Conservation (phyloP, 495 filamentous ascomycete species). For the Hypoxylon trugodes region DNA sequence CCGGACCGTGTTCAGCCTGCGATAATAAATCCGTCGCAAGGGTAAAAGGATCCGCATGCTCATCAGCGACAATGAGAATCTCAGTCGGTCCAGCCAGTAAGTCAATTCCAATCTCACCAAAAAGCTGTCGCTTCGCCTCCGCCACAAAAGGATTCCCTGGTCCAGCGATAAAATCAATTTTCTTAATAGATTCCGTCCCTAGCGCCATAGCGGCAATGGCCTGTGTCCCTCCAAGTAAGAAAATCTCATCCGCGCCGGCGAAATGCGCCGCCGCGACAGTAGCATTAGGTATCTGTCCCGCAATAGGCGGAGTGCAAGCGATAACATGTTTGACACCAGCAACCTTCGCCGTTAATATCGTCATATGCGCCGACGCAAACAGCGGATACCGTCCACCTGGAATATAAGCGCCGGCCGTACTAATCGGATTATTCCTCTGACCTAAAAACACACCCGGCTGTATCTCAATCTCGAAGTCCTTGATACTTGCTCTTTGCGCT, state of each 20-base stretch:
- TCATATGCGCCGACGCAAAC: slow-evolving; percentile 66
- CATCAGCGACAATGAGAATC: slow-evolving; percentile 62
- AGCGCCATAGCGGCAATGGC: slow-evolving; percentile 71
- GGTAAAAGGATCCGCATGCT: slow-evolving; percentile 59
- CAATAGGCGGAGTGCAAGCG: slow-evolving; percentile 61
- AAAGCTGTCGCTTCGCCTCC: slow-evolving; percentile 63
- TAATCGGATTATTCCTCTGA: slow-evolving; percentile 59
- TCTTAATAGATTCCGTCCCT: slow-evolving; percentile 66
- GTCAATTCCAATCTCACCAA: slow-evolving; percentile 64
- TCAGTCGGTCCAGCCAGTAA: slow-evolving; percentile 63
- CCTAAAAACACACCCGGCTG: slow-evolving; percentile 58
- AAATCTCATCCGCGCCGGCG: slow-evolving; percentile 64
- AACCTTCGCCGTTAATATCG: slow-evolving; percentile 64
- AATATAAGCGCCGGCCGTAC: slow-evolving; percentile 53
- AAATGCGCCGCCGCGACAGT: slow-evolving; percentile 63
- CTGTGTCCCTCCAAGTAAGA: slow-evolving; percentile 62
- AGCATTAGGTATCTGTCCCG: slow-evolving; percentile 56
- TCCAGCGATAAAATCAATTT: slow-evolving; percentile 63
- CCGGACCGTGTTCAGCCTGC: slow-evolving; percentile 63
- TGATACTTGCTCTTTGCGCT: slow-evolving; percentile 54
- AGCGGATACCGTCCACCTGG: slow-evolving; percentile 63
- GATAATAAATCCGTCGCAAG: slow-evolving; percentile 61
- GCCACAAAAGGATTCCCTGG: slow-evolving; percentile 65
- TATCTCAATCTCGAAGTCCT: slow-evolving; percentile 60
- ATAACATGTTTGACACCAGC: slow-evolving; percentile 61